These are phyloP conservation scores for Pleodorina starrii DNA, from an alignment of 139 green algal genomes.

Conservation along the genomic window DNA sequence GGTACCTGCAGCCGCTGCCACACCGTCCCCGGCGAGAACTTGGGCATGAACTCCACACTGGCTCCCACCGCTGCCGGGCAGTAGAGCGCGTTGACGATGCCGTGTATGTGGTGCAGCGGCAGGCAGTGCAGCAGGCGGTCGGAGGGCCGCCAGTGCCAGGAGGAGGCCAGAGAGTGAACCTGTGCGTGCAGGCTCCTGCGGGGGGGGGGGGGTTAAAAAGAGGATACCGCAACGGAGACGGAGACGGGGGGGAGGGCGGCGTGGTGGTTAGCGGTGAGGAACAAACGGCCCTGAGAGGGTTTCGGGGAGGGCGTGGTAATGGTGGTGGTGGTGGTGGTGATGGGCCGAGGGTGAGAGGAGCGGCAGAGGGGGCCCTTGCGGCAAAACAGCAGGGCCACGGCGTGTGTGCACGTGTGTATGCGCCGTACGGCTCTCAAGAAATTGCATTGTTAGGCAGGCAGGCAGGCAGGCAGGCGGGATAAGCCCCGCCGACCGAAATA, in stretches of 20 bases:
- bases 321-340: neutral
- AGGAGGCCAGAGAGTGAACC: conserved; percentile 67
- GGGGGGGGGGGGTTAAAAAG: neutral
- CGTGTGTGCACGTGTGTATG: no score
- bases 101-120: conserved; percentile 96
- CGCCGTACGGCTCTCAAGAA: no score
- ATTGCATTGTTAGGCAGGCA: no score
- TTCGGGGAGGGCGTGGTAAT: neutral
- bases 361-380: no score
- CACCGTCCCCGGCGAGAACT: conserved; percentile 81
- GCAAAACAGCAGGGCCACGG: no score
- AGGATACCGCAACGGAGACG: no score
- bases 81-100: conserved; percentile 94
- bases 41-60: conserved; percentile 83
- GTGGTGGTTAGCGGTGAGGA: neutral
- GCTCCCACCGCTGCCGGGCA: conserved; percentile 81
- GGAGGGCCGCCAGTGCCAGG: conserved; percentile 84
- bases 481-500: no score
- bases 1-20: conserved; percentile 70
- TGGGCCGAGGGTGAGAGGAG: no score
- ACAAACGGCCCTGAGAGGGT: neutral
- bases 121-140: conserved; percentile 94
- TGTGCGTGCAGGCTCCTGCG: conserved; percentile 82
- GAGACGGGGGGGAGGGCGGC: neutral
- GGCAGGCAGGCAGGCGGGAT: no score